A percentile compares a stretch with the other conserved stretches of the same genome.
These are phyloP conservation scores for Neurospora africana DNA, from an alignment of 495 filamentous ascomycete genomes.

Conservation along the genomic window DNA sequence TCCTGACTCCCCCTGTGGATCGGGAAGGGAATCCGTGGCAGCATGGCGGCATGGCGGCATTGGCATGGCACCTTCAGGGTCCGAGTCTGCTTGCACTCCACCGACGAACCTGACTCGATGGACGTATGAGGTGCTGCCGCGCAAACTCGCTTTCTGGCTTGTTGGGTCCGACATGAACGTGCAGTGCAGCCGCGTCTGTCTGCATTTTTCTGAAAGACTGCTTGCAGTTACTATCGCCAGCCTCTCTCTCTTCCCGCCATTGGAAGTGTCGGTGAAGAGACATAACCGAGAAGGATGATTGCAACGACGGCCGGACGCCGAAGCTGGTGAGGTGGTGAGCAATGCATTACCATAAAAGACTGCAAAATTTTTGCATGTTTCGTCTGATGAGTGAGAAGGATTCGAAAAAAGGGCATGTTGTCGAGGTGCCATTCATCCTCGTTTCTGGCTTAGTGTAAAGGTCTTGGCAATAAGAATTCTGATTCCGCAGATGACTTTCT, in stretches of 20 bases:
- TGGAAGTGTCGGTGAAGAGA: slow-evolving; percentile 23
- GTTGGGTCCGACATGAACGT: not conserved
- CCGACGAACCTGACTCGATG: not conserved
- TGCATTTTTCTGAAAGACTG: not conserved
- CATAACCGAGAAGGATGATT: not conserved
- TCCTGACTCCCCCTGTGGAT: not conserved
- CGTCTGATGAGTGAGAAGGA: not conserved
- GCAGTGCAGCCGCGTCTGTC: not conserved
- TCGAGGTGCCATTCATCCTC: not conserved
- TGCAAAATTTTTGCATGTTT: not conserved
- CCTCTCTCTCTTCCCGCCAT: not conserved
- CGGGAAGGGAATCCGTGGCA: not conserved
- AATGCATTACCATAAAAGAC: not conserved
- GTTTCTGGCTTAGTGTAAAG: not conserved
- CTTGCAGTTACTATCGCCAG: not conserved
- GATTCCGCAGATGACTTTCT: not conserved
- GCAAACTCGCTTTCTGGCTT: slow-evolving; percentile 2
- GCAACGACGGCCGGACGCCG: not conserved
- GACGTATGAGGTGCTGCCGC: slow-evolving; percentile 21
- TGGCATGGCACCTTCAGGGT: not conserved
- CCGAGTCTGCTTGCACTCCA: not conserved
- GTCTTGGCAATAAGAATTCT: not conserved
- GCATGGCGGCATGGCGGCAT: not conserved
- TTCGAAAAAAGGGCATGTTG: not conserved
- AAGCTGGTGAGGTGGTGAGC: not conserved